A percentile compares a stretch with the other conserved stretches of the same genome.
Conservation (phyloP, 192 early-diverging fungal species). For the Linnemannia schmuckeri region DNA sequence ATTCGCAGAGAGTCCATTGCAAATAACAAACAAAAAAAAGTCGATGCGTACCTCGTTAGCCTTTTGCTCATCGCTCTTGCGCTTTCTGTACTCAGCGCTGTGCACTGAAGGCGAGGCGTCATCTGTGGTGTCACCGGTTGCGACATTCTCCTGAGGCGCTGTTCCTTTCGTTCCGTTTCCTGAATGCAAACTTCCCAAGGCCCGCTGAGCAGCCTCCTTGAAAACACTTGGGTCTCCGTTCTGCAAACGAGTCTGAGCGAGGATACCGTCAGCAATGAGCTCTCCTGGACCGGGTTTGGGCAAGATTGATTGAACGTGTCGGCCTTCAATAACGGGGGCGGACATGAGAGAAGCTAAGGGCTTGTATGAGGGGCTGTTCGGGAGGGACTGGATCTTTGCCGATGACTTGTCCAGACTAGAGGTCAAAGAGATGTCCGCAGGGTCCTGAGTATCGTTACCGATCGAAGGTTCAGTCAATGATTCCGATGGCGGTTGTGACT, state of each 20-base stretch:
- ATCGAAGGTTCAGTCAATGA: not conserved
- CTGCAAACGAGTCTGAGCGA: conserved; percentile 11
- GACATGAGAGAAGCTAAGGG: conserved; percentile 18
- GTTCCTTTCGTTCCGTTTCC: not conserved
- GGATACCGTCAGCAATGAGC: not conserved
- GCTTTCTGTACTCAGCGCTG: conserved; percentile 25
- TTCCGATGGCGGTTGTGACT: not conserved
- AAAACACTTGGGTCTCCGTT: conserved; percentile 2
- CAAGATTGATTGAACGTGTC: conserved; percentile 11
- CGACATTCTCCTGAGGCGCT: not conserved
- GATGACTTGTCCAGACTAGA: not conserved
- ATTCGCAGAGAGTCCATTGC: not conserved
- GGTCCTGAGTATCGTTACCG: not conserved
- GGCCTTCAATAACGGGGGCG: conserved; percentile 4
- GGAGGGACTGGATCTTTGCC: not conserved
- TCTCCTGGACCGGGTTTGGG: conserved; percentile 9
- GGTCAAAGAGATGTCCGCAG: not conserved
- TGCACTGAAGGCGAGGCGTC: conserved; percentile 25
- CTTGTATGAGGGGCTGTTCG: conserved; percentile 32
- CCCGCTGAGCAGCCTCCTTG: conserved; percentile 31
- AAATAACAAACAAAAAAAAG: not conserved
- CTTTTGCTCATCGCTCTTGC: conserved; percentile 16
- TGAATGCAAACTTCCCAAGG: not conserved
- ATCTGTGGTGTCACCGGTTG: conserved; percentile 27
- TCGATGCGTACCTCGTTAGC: conserved; percentile 24